A percentile compares a stretch with the other conserved stretches of the same genome.
Evolutionary conservation across 225 moss, liverwort and hornwort genomes (phyloP).

Genomic region (Polytrichum formosum): DNA sequence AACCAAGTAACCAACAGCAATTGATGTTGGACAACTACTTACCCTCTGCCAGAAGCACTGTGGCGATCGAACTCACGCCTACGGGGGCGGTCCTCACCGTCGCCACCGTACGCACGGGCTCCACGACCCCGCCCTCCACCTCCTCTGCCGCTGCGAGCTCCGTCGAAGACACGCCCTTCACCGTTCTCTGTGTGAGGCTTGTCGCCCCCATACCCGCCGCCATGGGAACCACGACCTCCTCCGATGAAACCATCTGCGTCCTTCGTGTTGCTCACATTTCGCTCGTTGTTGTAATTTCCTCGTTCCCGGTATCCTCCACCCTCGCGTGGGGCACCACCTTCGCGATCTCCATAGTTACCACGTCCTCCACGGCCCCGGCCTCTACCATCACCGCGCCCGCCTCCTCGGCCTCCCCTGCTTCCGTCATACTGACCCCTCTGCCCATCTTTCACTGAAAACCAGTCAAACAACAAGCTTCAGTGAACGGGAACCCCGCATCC

Average conservation of each 20-base stretch:
- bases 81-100: constrained; percentile 65
- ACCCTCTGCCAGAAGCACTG: constrained; percentile 84
- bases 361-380: constrained; percentile 30
- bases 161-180: constrained; percentile 55
- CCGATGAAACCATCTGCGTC: constrained; percentile 49
- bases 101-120: constrained; percentile 45
- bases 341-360: constrained; percentile 31
- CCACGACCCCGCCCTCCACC: constrained; percentile 18
- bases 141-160: constrained; percentile 45
- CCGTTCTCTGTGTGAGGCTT: constrained; percentile 55
- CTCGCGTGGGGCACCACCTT: constrained; percentile 20
- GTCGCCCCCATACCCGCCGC: constrained; percentile 24
- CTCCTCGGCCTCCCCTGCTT: constrained; percentile 40
- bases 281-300: constrained; percentile 40
- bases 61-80: constrained; percentile 88
- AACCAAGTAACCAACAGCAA: not conserved
- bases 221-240: constrained; percentile 31
- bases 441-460: constrained; percentile 34
- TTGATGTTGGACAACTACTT: constrained; percentile 1
- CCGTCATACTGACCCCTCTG: constrained; percentile 29
- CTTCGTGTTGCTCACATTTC: constrained; percentile 33
- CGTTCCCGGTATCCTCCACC: constrained; percentile 40
- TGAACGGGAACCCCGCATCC: too few species aligned
- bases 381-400: constrained; percentile 18
- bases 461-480: not conserved